Evolutionary conservation across 2,329 filamentous ascomycete species (phyloP), one percentile per base, ranked within the genome.

Genomic region (Helotiales sp.): DNA sequence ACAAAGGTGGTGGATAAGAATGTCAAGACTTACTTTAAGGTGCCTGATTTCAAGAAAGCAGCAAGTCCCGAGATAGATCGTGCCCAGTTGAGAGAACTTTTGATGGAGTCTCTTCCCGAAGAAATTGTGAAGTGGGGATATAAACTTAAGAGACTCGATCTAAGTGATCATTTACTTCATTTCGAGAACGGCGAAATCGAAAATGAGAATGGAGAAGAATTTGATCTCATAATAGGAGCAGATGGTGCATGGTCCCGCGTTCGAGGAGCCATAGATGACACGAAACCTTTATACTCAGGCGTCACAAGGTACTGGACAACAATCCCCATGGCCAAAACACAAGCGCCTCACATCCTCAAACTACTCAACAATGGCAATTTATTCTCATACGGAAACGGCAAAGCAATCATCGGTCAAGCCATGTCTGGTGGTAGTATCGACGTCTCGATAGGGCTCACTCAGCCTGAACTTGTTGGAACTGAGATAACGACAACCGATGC

Each of bases 191-290:
- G 54, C 12, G 40, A 50, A 12, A 31, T 38, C 6, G 40, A 22
- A 1, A 40, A 40, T 40, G 22, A 25, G 3, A 12, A 25, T 13
- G 40, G 40, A 27, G 34, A 22, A 1, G 58, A 42, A 0, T 77
- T 71, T 49, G 75, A 76, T 59, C 55, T 76, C 2, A 70, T 74
- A 13, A 66, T 75, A 29, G 75, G 75, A 25, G 73, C 72, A 0
- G 73, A 74, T 64, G 75, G 75, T 4, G 71, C 72, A 1, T 76
- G 74, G 73, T 70, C 62, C 15, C 72, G 67, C 46, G 66, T 77
- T 3, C 70, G 78, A 9, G 30, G 58, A 12, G 47, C 61, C 15
- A 50, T 72, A 15, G 54, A 56, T 52, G 62, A 59, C 3, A 57
- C 70, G 31, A 68, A 65, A 52, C 76, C 75, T 2, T 57, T 63